phyloP scores from a whole-genome alignment of 345 rosid genomes.

The Sonneratia alba region DNA sequence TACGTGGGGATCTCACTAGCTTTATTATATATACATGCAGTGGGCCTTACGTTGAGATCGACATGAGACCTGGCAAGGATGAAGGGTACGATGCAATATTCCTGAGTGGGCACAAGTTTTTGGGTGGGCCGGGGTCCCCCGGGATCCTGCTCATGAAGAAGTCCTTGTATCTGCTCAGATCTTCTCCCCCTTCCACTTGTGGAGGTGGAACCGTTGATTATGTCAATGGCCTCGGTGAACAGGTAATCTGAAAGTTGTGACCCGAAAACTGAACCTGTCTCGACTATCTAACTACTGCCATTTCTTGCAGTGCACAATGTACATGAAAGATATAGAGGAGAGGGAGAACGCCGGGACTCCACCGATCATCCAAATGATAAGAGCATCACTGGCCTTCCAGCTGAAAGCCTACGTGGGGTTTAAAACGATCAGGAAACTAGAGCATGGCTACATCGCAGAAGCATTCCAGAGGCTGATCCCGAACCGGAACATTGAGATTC shows the following conservation, averaged over 20 bases:
- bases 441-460: conserved; percentile 20
- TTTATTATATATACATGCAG: conserved; percentile 9
- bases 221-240: conserved; percentile 41
- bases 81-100: conserved; percentile 53
- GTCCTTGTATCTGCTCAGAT: conserved; percentile 28
- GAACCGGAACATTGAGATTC: conserved; percentile 29
- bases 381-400: conserved; percentile 51
- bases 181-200: conserved; percentile 50
- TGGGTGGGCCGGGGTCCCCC: conserved; percentile 59
- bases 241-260: conserved; percentile 17
- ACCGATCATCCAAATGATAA: conserved; percentile 39
- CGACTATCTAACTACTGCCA: not conserved
- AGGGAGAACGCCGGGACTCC: conserved; percentile 58
- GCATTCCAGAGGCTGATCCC: conserved; percentile 35
- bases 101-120: conserved; percentile 48
- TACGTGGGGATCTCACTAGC: too few species aligned
- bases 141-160: conserved; percentile 46
- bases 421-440: conserved; percentile 24
- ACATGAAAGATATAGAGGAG: conserved; percentile 36
- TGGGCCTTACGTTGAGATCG: conserved; percentile 43
- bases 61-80: conserved; percentile 39
- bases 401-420: conserved; percentile 36
- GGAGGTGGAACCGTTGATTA: conserved; percentile 61
- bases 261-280: not conserved
- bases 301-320: conserved; percentile 39